Evolutionary conservation across 2,329 filamentous ascomycete species (phyloP).

Genomic region (Paraconiothyrium sp.): DNA sequence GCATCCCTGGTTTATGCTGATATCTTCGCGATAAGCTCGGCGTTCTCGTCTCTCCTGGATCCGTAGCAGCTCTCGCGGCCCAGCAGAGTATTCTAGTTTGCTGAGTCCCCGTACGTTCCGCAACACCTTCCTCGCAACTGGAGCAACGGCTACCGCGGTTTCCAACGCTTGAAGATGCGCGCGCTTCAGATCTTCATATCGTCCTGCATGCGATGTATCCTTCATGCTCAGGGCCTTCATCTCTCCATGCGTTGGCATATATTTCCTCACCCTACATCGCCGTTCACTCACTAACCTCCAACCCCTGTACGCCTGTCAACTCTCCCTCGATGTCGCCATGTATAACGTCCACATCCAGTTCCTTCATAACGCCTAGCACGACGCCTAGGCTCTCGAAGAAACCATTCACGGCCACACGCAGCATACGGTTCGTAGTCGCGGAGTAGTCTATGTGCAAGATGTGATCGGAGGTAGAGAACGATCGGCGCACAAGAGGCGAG

Average conservation of each 20-base stretch:
- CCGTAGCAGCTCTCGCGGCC: not conserved
- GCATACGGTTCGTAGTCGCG: conserved; percentile 94
- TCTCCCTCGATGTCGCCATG: conserved; percentile 55
- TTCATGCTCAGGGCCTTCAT: not conserved
- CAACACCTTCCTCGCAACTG: not conserved
- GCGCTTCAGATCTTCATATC: not conserved
- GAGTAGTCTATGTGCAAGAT: conserved; percentile 76
- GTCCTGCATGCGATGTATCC: not conserved
- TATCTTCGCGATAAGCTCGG: not conserved
- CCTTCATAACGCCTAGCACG: conserved; percentile 88
- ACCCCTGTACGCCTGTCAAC: conserved; percentile 71
- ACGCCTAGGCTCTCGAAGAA: conserved; percentile 92
- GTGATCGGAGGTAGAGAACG: conserved; percentile 65
- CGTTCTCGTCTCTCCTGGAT: not conserved
- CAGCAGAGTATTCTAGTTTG: not conserved
- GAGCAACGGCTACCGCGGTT: not conserved
- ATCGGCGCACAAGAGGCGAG: conserved; percentile 80
- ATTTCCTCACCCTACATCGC: not conserved
- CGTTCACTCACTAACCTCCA: conserved; percentile 74
- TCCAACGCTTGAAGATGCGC: not conserved
- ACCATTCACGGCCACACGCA: conserved; percentile 93
- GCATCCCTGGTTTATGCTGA: not conserved
- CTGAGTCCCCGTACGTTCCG: not conserved
- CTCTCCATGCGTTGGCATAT: not conserved
- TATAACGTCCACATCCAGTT: conserved; percentile 86